A percentile compares a stretch with the other conserved stretches of the same genome.
phyloP scores from a whole-genome alignment of 2,329 filamentous ascomycete species.

The Colletotrichum orbiculare region DNA sequence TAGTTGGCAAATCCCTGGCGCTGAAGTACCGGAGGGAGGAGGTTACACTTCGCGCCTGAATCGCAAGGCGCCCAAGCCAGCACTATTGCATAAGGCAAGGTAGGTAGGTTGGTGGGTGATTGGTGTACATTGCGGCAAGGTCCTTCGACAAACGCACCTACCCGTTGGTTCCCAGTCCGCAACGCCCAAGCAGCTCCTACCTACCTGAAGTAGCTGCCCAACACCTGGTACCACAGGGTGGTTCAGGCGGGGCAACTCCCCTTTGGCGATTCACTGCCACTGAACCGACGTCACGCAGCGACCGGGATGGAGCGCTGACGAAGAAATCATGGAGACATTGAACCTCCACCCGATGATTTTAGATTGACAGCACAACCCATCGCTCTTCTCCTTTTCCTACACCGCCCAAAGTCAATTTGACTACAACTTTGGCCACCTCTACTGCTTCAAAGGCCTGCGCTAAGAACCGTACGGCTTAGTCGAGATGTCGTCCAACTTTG shows the following conservation, averaged over 20 bases:
- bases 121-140: no score
- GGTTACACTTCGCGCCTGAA: conserved; percentile 22
- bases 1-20: neutral
- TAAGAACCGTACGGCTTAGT: neutral
- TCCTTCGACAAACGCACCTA: no score
- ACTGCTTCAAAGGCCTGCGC: neutral
- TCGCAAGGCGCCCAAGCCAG: conserved; percentile 28
- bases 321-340: conserved; percentile 26
- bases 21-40: conserved; percentile 1
- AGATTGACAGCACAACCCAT: conserved; percentile 28
- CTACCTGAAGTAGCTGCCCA: conserved; percentile 13
- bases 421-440: neutral
- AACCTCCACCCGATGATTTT: conserved; percentile 23
- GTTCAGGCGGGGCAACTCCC: conserved; percentile 15
- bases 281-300: conserved; percentile 29
- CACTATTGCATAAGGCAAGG: neutral
- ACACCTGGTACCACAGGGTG: neutral
- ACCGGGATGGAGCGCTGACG: conserved; percentile 33
- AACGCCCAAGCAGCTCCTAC: conserved; percentile 12
- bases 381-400: conserved; percentile 24
- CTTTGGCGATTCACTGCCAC: conserved; percentile 23
- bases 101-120: no score
- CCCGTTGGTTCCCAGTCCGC: neutral
- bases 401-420: conserved; percentile 2
- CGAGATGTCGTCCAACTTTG: conserved; percentile 57